Percentiles rank a stretch among this genome's conserved stretches.
Evolutionary conservation across 1,284 basidiomycete species (phyloP).

Genomic region (Paramarasmius palmivorus): DNA sequence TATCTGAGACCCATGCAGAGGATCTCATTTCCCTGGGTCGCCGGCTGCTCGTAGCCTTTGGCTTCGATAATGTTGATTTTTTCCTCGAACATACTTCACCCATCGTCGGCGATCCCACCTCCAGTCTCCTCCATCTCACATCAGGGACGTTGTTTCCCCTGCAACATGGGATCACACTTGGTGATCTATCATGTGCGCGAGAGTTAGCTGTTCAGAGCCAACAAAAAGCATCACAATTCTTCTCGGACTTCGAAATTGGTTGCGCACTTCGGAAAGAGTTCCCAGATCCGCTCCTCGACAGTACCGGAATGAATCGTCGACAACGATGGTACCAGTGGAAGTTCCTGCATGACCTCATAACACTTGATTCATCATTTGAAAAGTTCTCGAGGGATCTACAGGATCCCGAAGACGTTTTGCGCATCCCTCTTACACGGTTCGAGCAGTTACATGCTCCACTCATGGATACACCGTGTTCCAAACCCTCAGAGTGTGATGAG

Average conservation of each 20-base stretch:
- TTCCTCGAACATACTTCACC: constrained; percentile 23
- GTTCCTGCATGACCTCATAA: constrained; percentile 23
- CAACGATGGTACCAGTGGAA: constrained; percentile 27
- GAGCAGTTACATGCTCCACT: constrained; percentile 24
- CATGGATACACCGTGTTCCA: constrained; percentile 28
- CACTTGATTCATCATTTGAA: constrained; percentile 22
- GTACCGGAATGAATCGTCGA: constrained; percentile 16
- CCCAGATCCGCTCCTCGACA: neutral
- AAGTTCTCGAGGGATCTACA: neutral
- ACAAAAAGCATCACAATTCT: too few species aligned
- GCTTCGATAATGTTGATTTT: constrained; percentile 37
- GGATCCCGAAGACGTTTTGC: constrained; percentile 26
- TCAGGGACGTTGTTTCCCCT: constrained; percentile 25
- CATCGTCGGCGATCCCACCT: constrained; percentile 22
- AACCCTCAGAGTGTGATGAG: constrained; percentile 22
- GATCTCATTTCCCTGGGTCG: constrained; percentile 16
- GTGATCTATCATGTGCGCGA: constrained; percentile 25
- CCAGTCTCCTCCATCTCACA: constrained; percentile 28
- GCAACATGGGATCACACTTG: constrained; percentile 17
- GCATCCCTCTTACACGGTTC: constrained; percentile 27
- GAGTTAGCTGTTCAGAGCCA: constrained; percentile 12
- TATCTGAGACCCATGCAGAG: constrained; percentile 15
- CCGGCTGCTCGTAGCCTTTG: constrained; percentile 22
- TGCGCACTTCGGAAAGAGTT: too few species aligned
- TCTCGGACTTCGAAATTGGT: too few species aligned